Evolutionary conservation across 2,329 filamentous ascomycete genomes (phyloP).

Genomic region (Colletotrichum spinosum): DNA sequence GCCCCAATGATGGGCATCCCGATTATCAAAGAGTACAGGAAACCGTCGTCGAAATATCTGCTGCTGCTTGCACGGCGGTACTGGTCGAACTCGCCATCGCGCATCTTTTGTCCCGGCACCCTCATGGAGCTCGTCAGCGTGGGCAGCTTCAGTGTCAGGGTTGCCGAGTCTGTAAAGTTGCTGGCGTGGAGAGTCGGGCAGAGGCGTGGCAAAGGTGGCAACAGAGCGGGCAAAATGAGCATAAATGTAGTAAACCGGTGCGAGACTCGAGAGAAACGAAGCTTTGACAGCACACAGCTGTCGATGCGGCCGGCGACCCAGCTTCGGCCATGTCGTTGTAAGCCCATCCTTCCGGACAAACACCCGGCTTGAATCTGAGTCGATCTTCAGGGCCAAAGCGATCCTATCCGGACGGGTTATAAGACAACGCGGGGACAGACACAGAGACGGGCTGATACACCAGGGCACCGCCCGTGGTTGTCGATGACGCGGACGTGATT

Average conservation of each 20-base stretch:
- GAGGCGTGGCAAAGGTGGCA: background rate
- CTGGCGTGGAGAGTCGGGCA: background rate
- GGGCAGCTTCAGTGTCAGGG: constrained; percentile 23
- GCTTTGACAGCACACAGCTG: constrained; percentile 28
- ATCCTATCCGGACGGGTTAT: constrained; percentile 22
- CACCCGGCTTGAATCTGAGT: constrained; percentile 19
- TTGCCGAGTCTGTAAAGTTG: constrained; percentile 6
- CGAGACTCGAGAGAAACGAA: background rate
- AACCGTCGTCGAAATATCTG: background rate
- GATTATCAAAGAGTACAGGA: constrained; percentile 14
- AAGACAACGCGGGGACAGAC: constrained; percentile 16
- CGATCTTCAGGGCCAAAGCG: background rate
- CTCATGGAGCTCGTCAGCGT: constrained; percentile 23
- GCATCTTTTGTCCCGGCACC: constrained; percentile 26
- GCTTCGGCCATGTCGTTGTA: constrained; percentile 22
- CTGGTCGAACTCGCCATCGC: constrained; percentile 12
- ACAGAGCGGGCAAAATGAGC: background rate
- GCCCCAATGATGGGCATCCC: constrained; percentile 22
- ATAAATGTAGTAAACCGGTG: background rate
- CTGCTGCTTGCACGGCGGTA: background rate
- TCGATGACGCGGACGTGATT: background rate
- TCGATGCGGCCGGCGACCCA: background rate
- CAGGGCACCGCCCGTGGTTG: background rate
- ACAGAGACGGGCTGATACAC: background rate
- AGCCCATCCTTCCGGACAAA: constrained; percentile 26